These are phyloP conservation scores for Zangia roseola DNA, from an alignment of 768 basidiomycete species.

Conservation along the genomic window DNA sequence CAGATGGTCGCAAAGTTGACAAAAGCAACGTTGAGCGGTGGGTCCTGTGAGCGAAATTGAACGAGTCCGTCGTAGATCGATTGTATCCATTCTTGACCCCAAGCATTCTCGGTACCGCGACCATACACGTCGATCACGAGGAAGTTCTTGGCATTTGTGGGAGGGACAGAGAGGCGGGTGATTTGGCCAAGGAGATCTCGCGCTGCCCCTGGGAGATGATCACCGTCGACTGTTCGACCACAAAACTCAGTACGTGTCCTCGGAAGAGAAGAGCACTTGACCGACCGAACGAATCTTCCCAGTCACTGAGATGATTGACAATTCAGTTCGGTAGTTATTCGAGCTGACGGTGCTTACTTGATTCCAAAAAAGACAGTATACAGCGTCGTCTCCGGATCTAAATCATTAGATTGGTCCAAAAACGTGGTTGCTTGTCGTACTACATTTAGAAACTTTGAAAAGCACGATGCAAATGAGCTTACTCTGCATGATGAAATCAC, in stretches of 20 bases:
- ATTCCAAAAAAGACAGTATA: conserved; percentile 56
- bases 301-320: conserved; percentile 36
- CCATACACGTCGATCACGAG: conserved; percentile 53
- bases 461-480: conserved; percentile 1
- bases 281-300: conserved; percentile 42
- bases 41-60: conserved; percentile 30
- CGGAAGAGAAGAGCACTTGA: neutral
- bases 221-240: conserved; percentile 40
- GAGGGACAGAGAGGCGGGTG: conserved; percentile 42
- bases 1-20: conserved; percentile 48
- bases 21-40: conserved; percentile 41
- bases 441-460: neutral
- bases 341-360: conserved; percentile 36
- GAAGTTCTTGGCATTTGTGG: conserved; percentile 50
- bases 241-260: neutral
- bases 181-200: conserved; percentile 45
- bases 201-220: conserved; percentile 47
- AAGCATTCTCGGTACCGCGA: conserved; percentile 38
- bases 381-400: conserved; percentile 48
- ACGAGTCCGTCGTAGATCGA: conserved; percentile 42
- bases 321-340: neutral
- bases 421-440: conserved; percentile 45
- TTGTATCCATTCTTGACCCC: conserved; percentile 48
- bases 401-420: conserved; percentile 40
- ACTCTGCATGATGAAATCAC: conserved; percentile 52